Evolutionary conservation across 2,329 filamentous ascomycete species (phyloP).

Genomic region (Penicillium hesseltinei): DNA sequence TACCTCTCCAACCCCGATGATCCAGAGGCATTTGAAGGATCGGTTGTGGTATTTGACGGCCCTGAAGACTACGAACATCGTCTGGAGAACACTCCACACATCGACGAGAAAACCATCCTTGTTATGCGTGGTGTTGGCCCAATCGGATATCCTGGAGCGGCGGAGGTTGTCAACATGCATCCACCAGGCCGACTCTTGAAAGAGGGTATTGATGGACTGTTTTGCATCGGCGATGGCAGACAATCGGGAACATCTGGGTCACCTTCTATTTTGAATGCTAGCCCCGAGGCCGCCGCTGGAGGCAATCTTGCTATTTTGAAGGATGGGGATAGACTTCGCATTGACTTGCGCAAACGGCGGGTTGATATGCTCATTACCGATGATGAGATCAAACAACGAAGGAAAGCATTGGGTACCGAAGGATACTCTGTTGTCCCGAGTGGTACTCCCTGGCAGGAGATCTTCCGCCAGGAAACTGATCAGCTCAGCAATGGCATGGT

Average conservation of each 20-base stretch:
- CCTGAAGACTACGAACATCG: slow-evolving; percentile 50
- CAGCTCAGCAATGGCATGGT: slow-evolving; percentile 51
- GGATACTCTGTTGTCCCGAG: slow-evolving; percentile 1
- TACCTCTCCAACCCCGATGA: slow-evolving; percentile 49
- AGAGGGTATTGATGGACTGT: slow-evolving; percentile 48
- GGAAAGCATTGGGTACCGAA: slow-evolving; percentile 1
- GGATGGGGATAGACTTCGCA: slow-evolving; percentile 51
- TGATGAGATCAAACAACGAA: slow-evolving; percentile 41
- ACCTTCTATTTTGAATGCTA: slow-evolving; percentile 57
- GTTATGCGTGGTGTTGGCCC: slow-evolving; percentile 53
- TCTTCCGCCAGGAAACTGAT: slow-evolving; percentile 49
- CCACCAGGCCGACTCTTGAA: slow-evolving; percentile 47
- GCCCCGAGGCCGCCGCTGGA: slow-evolving; percentile 55
- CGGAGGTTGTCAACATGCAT: slow-evolving; percentile 55
- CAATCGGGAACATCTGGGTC: slow-evolving; percentile 57
- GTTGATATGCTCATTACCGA: slow-evolving; percentile 48
- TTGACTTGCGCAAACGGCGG: slow-evolving; percentile 50
- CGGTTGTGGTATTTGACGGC: slow-evolving; percentile 52
- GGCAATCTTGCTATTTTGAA: slow-evolving; percentile 53
- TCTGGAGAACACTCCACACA: slow-evolving; percentile 41
- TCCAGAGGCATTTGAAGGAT: slow-evolving; percentile 50
- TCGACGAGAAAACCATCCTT: slow-evolving; percentile 45
- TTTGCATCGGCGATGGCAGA: slow-evolving; percentile 55
- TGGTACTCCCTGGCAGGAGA: slow-evolving; percentile 51
- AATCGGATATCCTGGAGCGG: slow-evolving; percentile 51